phyloP scores from a whole-genome alignment of 345 rosid genomes.

The Ailanthus altissimus region DNA sequence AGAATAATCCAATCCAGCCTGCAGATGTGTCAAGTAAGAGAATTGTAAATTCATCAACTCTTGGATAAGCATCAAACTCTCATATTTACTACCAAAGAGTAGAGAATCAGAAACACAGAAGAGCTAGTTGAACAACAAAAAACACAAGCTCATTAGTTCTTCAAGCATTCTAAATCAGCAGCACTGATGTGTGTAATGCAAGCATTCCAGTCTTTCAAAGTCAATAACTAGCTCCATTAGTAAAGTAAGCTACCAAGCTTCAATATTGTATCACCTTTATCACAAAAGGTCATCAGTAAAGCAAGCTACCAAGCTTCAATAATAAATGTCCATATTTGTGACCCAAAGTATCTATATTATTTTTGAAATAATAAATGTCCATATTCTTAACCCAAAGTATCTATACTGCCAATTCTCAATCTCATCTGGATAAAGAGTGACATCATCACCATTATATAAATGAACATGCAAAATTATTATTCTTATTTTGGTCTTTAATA shows the following conservation, averaged over 20 bases:
- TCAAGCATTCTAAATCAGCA: background rate
- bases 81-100: background rate
- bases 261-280: background rate
- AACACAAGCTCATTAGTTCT: background rate
- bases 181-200: background rate
- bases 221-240: background rate
- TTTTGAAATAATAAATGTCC: background rate
- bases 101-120: background rate
- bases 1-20: slow-evolving; percentile 88
- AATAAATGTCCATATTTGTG: too few species aligned
- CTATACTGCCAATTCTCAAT: background rate
- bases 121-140: background rate
- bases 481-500: background rate
- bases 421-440: background rate
- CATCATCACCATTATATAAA: background rate
- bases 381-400: background rate
- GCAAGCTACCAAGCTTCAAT: too few species aligned
- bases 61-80: background rate
- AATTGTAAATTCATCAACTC: background rate
- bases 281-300: too few species aligned
- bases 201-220: background rate
- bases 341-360: too few species aligned
- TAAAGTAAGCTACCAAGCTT: background rate
- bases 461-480: background rate
- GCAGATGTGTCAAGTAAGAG: slow-evolving; percentile 14